Percentiles rank a stretch among this genome's conserved stretches.
phyloP scores from a whole-genome alignment of 139 green algal genomes.

The Yamagishiella unicocca region DNA sequence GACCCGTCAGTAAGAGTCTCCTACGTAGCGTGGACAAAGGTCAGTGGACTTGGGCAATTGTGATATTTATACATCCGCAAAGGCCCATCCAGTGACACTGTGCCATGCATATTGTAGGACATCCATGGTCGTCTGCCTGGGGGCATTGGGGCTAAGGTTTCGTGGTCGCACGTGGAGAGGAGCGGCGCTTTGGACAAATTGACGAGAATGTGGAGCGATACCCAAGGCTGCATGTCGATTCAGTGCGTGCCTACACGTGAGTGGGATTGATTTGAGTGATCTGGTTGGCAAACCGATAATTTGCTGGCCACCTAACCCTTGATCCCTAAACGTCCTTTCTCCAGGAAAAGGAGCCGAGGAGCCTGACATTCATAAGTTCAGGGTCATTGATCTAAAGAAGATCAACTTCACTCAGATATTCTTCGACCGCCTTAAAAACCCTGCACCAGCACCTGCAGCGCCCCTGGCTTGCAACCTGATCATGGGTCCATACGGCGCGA shows the following conservation, averaged over 20 bases:
- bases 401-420: slow-evolving; percentile 9
- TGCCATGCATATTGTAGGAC: background rate
- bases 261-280: background rate
- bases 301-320: background rate
- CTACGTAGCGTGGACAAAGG: slow-evolving; percentile 6
- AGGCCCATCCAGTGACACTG: background rate
- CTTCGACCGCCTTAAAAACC: background rate
- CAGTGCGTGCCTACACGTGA: slow-evolving; percentile 1
- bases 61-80: background rate
- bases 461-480: background rate
- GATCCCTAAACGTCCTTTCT: background rate
- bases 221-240: background rate
- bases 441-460: background rate
- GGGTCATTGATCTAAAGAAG: background rate
- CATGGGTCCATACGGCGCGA: slow-evolving; percentile 10
- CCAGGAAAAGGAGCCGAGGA: background rate
- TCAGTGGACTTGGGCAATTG: background rate
- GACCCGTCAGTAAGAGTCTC: slow-evolving; percentile 3
- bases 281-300: too few relatives aligned
- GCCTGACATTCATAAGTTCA: slow-evolving; percentile 10
- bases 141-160: background rate
- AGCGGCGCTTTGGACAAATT: slow-evolving; percentile 8
- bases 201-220: background rate
- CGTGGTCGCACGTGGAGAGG: slow-evolving; percentile 7
- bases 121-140: background rate